Evolutionary conservation across 305 asterid genomes (phyloP), one percentile per base, ranked within the genome.

Genomic region (Solanum hybrid): DNA sequence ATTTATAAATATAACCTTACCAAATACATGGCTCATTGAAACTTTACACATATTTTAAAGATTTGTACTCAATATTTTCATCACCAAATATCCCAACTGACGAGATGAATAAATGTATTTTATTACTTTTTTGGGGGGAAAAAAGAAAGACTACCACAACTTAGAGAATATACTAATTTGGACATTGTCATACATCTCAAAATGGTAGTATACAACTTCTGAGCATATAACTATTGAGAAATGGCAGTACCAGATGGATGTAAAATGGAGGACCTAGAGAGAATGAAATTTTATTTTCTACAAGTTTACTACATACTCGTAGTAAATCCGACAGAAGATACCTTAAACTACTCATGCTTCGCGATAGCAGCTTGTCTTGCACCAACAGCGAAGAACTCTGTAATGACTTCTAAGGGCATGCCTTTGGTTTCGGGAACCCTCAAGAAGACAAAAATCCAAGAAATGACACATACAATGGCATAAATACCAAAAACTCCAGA

Each of bases 341-440:
- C 38, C 40, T 73, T 56, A 20, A 87, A 37, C 87, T 87, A 92
- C 92, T 93, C 96, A 7, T 24, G 82, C 93, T 94, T 93, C 20
- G 90, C 91, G 40, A 89, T 71, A 22, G 88, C 93, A 73, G 88
- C 89, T 89, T 95, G 97, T 90, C 91, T 92, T 35, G 99, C 98
- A 14, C 99, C 99, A 38, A 95, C 98, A 37, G 98, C 95, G 20
- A 97, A 97, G 93, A 97, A 97, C 94, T 97, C 99, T 0, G 98
- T 94, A 89, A 97, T 97, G 75, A 97, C 98, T 89, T 95, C 99
- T 88, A 97, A 87, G 42, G 99, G 99, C 99, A 97, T 96, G 32
- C 99, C 99, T 90, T 96, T 97, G 0, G 99, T 97, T 87, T 95
- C 99, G 1, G 99, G 99, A 32, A 97, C 99, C 95, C 96, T 94